phyloP scores from a whole-genome alignment of 768 basidiomycete genomes.

The Suillus cothurnatus region DNA sequence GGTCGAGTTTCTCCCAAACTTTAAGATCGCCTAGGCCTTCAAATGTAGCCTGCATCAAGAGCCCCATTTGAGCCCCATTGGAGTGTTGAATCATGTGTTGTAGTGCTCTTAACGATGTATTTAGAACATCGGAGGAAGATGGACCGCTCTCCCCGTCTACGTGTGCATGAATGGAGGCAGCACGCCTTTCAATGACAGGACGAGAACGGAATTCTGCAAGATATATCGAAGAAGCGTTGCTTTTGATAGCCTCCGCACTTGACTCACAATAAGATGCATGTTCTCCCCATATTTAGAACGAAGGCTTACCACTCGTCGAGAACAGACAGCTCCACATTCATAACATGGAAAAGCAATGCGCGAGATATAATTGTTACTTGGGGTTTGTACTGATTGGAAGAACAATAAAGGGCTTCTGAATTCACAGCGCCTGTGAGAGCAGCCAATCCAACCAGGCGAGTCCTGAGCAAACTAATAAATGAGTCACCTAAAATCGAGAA shows the following conservation, averaged over 20 bases:
- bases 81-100: slow-evolving; percentile 75
- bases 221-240: slow-evolving; percentile 74
- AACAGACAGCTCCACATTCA: slow-evolving; percentile 57
- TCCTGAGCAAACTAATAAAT: slow-evolving; percentile 44
- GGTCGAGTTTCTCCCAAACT: slow-evolving; percentile 67
- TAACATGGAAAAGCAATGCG: slow-evolving; percentile 68
- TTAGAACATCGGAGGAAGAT: slow-evolving; percentile 68
- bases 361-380: slow-evolving; percentile 74
- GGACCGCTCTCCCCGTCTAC: slow-evolving; percentile 89
- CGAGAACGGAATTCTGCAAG: slow-evolving; percentile 82
- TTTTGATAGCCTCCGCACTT: slow-evolving; percentile 66
- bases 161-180: slow-evolving; percentile 88
- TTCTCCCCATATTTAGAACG: neutral
- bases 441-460: slow-evolving; percentile 83
- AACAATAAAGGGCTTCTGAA: slow-evolving; percentile 82
- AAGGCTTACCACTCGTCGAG: slow-evolving; percentile 68
- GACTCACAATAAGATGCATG: neutral
- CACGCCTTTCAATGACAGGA: slow-evolving; percentile 78
- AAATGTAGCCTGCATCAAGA: slow-evolving; percentile 72
- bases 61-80: slow-evolving; percentile 71
- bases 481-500: neutral
- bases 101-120: slow-evolving; percentile 70
- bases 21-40: slow-evolving; percentile 62
- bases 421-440: slow-evolving; percentile 79
- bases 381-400: slow-evolving; percentile 66